Evolutionary conservation across 768 basidiomycete genomes (phyloP).

Genomic region (Mycena metata): DNA sequence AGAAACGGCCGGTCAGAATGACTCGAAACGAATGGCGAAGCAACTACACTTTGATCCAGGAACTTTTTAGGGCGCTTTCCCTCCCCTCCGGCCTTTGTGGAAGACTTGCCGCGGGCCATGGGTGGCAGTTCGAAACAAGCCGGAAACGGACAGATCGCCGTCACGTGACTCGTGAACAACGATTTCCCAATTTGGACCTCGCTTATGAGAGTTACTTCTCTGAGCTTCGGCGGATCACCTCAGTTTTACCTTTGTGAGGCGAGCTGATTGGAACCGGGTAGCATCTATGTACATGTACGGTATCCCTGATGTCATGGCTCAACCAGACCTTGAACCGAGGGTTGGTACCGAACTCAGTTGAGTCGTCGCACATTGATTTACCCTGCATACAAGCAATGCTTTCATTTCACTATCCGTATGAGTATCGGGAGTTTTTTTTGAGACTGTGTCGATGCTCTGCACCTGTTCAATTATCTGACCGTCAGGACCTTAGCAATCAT

Average conservation of each 20-base stretch:
- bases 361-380: background rate
- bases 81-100: slow-evolving; percentile 30
- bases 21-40: background rate
- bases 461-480: slow-evolving; percentile 25
- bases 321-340: slow-evolving; percentile 16
- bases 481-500: slow-evolving; percentile 17
- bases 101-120: slow-evolving; percentile 17
- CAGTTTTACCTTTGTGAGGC: slow-evolving; percentile 18
- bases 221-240: slow-evolving; percentile 17
- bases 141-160: background rate
- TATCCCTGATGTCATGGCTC: slow-evolving; percentile 10
- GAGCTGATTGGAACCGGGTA: slow-evolving; percentile 21
- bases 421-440: background rate
- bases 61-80: slow-evolving; percentile 53
- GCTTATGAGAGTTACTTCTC: slow-evolving; percentile 11
- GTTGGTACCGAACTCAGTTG: slow-evolving; percentile 27
- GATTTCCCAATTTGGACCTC: no score
- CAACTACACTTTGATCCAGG: slow-evolving; percentile 50
- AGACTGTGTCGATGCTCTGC: slow-evolving; percentile 2
- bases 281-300: background rate
- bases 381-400: slow-evolving; percentile 14
- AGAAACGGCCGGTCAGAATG: no score
- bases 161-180: no score
- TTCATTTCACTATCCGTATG: slow-evolving; percentile 27
- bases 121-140: slow-evolving; percentile 7